phyloP scores from a whole-genome alignment of 2,329 filamentous ascomycete genomes.

The Lasiodiplodia citricola region DNA sequence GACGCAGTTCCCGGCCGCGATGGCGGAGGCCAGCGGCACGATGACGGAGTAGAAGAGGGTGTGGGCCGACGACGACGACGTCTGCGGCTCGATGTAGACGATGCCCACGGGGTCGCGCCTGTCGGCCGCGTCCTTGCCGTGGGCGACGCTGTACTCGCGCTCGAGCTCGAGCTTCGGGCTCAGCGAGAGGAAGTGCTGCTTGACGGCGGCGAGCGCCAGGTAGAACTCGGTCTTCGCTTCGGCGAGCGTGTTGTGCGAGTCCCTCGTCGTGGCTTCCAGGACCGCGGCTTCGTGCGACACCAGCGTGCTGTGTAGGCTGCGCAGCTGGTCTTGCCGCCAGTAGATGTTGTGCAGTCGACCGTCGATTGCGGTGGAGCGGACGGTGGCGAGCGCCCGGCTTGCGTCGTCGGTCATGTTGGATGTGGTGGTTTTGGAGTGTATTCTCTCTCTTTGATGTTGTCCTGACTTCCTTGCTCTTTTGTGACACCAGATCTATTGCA shows the following conservation, averaged over 20 bases:
- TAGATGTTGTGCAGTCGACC: conserved; percentile 52
- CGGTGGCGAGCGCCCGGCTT: conserved; percentile 37
- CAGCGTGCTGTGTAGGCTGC: conserved; percentile 49
- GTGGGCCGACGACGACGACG: conserved; percentile 37
- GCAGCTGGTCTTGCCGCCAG: conserved; percentile 54
- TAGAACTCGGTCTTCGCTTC: conserved; percentile 52
- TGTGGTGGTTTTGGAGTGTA: neutral
- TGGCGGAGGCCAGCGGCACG: conserved; percentile 51
- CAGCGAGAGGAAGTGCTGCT: conserved; percentile 47
- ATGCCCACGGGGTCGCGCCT: conserved; percentile 47
- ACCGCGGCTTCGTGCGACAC: conserved; percentile 43
- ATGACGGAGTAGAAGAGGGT: conserved; percentile 56
- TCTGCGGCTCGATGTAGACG: conserved; percentile 55
- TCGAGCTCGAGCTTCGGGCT: conserved; percentile 46
- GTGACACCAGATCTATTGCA: neutral
- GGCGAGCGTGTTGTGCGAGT: conserved; percentile 41
- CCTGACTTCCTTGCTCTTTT: neutral
- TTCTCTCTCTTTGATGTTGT: neutral
- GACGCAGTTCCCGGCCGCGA: conserved; percentile 59
- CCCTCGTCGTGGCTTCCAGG: conserved; percentile 48
- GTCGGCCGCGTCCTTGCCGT: conserved; percentile 45
- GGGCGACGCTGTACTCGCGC: conserved; percentile 50
- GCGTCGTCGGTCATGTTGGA: conserved; percentile 31
- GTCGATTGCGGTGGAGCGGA: conserved; percentile 52
- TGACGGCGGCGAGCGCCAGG: conserved; percentile 47